Conservation (phyloP, 129 eudicot species). For the Centella asiatica region DNA sequence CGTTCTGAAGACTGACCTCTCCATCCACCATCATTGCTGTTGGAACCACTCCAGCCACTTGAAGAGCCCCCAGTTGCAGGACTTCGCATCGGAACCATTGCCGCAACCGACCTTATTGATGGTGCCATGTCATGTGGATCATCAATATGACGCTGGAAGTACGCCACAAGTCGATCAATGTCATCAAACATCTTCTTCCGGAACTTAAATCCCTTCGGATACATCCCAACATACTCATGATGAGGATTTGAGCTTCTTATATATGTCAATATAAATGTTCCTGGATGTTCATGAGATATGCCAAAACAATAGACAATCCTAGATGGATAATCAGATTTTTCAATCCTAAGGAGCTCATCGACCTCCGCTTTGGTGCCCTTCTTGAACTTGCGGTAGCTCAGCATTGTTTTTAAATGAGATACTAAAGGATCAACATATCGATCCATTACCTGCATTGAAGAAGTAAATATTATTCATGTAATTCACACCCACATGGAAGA, state of each 20-base stretch:
- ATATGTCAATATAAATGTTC: slow-evolving; percentile 70
- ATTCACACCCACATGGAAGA: neutral
- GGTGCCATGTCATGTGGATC: slow-evolving; percentile 63
- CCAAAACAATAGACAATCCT: slow-evolving; percentile 83
- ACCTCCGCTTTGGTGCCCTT: slow-evolving; percentile 78
- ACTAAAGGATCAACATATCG: slow-evolving; percentile 80
- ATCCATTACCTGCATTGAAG: slow-evolving; percentile 55
- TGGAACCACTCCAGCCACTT: slow-evolving; percentile 49
- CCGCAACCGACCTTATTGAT: slow-evolving; percentile 56
- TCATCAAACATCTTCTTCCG: slow-evolving; percentile 76
- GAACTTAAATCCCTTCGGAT: slow-evolving; percentile 86
- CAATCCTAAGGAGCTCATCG: slow-evolving; percentile 65
- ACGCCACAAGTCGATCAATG: slow-evolving; percentile 70
- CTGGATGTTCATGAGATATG: slow-evolving; percentile 89
- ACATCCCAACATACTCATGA: slow-evolving; percentile 85
- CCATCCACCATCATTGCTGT: slow-evolving; percentile 46
- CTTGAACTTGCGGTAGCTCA: slow-evolving; percentile 72
- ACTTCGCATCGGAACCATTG: slow-evolving; percentile 55
- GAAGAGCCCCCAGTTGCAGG: slow-evolving; percentile 44
- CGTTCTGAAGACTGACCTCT: slow-evolving; percentile 58
- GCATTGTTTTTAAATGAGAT: slow-evolving; percentile 67
- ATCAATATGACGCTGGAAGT: slow-evolving; percentile 83
- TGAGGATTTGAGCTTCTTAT: slow-evolving; percentile 74
- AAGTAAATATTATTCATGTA: neutral
- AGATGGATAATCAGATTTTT: slow-evolving; percentile 66